A percentile compares a stretch with the other conserved stretches of the same genome.
Conservation (phyloP, 306 rosid genomes). For the Sindora glabra region DNA sequence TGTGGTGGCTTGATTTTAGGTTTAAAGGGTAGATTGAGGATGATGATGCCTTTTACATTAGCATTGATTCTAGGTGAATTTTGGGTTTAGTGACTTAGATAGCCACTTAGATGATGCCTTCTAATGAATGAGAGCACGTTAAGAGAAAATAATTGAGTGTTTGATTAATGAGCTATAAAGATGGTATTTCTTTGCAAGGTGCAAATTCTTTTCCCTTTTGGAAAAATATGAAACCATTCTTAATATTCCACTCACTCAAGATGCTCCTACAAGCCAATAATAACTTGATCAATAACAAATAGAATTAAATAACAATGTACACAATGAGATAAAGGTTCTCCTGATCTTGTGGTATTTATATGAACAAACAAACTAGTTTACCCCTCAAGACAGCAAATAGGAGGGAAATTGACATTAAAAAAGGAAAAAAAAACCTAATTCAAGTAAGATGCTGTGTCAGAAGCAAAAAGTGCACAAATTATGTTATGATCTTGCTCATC, state of each 20-base stretch:
- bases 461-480: neutral
- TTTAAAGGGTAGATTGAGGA: too few relatives aligned
- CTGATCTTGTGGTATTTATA: neutral
- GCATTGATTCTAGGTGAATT: too few relatives aligned
- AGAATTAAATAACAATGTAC: too few relatives aligned
- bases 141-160: neutral
- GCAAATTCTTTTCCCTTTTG: conserved; percentile 86
- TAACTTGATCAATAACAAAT: too few relatives aligned
- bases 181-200: conserved; percentile 97
- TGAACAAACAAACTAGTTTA: neutral
- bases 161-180: too few relatives aligned
- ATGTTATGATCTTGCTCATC: conserved; percentile 35
- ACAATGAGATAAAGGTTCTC: neutral
- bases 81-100: too few relatives aligned
- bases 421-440: neutral
- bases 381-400: neutral
- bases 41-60: too few relatives aligned
- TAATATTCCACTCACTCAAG: conserved; percentile 86
- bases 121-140: too few relatives aligned
- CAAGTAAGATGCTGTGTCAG: neutral
- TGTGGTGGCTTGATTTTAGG: too few relatives aligned
- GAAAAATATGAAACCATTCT: conserved; percentile 50
- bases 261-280: conserved; percentile 60
- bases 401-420: too few relatives aligned
- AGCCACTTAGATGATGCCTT: too few relatives aligned